These are phyloP conservation scores for Ogataea neopini DNA, from an alignment of 805 yeast genomes.

Conservation along the genomic window DNA sequence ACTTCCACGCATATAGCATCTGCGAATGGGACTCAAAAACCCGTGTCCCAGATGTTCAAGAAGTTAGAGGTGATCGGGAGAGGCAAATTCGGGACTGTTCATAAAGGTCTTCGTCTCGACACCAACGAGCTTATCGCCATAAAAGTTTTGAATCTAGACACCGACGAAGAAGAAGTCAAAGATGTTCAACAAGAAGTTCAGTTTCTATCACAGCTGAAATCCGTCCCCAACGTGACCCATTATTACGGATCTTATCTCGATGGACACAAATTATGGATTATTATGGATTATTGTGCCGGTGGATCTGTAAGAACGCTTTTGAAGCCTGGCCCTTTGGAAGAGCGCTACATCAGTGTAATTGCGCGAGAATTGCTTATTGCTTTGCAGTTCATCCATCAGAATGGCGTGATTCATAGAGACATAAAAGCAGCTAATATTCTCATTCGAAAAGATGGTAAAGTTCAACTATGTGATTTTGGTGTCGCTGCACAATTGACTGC, in stretches of 20 bases:
- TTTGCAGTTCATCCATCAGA: slow-evolving; percentile 75
- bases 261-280: slow-evolving; percentile 94
- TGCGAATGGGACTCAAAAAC: slow-evolving; percentile 2
- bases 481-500: slow-evolving; percentile 93
- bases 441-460: slow-evolving; percentile 79
- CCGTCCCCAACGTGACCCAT: slow-evolving; percentile 88
- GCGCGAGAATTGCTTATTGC: slow-evolving; percentile 81
- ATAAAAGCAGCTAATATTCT: slow-evolving; percentile 95
- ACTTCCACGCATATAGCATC: not conserved
- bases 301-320: slow-evolving; percentile 87
- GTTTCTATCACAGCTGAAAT: slow-evolving; percentile 77
- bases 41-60: slow-evolving; percentile 49
- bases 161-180: slow-evolving; percentile 89
- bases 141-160: slow-evolving; percentile 87
- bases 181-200: slow-evolving; percentile 94
- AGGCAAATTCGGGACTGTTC: slow-evolving; percentile 96
- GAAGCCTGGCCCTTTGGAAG: slow-evolving; percentile 87
- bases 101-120: slow-evolving; percentile 72
- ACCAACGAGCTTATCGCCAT: slow-evolving; percentile 87
- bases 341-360: slow-evolving; percentile 77
- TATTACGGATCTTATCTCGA: slow-evolving; percentile 86
- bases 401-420: slow-evolving; percentile 94
- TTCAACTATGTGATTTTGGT: slow-evolving; percentile 95
- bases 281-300: slow-evolving; percentile 97
- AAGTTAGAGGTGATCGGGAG: slow-evolving; percentile 91